Percentiles rank a stretch among this genome's conserved stretches.
These are phyloP conservation scores for Mortierella sp. DNA, from an alignment of 371 early-diverging fungal species.

Conservation along the genomic window DNA sequence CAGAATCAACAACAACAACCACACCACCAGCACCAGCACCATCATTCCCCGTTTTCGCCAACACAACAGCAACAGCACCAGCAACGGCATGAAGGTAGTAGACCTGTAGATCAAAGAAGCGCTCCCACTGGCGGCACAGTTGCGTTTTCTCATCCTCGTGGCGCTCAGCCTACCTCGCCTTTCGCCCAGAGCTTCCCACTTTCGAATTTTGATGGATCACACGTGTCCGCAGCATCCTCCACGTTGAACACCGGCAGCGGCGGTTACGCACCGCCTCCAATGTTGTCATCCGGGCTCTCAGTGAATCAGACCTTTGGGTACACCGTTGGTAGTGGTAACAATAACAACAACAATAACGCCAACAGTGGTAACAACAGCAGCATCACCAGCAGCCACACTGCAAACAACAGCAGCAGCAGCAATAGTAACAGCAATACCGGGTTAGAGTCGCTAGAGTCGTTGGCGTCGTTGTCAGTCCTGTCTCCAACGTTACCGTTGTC, in stretches of 20 bases:
- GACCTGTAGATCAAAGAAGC: too few species aligned
- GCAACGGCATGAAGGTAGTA: slow-evolving; percentile 3
- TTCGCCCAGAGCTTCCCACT: slow-evolving; percentile 10
- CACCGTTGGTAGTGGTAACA: neutral
- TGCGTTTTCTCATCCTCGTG: neutral
- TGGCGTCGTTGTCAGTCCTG: slow-evolving; percentile 38
- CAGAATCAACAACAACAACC: slow-evolving; percentile 10
- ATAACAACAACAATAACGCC: too few species aligned
- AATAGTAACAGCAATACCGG: slow-evolving; percentile 7
- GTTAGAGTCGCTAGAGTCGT: slow-evolving; percentile 26
- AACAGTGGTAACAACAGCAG: slow-evolving; percentile 1
- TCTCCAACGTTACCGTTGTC: slow-evolving; percentile 22
- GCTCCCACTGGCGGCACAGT: too few species aligned
- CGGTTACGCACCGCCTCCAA: neutral
- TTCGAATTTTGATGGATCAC: neutral
- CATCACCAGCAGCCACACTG: neutral
- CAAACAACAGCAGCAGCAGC: slow-evolving; percentile 1
- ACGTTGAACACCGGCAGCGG: neutral
- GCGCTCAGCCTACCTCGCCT: neutral
- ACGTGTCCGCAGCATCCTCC: neutral
- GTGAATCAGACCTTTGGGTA: slow-evolving; percentile 9
- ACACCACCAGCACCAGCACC: slow-evolving; percentile 4
- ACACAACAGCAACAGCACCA: slow-evolving; percentile 6
- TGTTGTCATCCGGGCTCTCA: neutral
- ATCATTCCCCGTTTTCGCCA: too few species aligned